Percentiles rank a stretch among this genome's conserved stretches.
Evolutionary conservation across 805 yeast species (phyloP).

Genomic region (Brettanomyces bruxellensis): DNA sequence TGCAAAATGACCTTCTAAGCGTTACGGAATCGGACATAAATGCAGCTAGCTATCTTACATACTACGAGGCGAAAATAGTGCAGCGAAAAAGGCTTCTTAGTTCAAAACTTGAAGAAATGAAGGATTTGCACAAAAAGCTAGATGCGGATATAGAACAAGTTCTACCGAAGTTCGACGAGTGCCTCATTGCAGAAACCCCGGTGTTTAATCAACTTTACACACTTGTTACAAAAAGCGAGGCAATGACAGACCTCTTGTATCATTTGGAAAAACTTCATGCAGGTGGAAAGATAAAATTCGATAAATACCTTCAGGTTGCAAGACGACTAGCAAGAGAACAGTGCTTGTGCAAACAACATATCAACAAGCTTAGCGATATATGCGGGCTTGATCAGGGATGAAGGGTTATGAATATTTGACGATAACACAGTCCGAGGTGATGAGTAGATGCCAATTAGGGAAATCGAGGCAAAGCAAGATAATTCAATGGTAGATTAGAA

Average conservation of each 20-base stretch:
- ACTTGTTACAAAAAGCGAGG: slow-evolving; percentile 46
- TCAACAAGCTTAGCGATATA: slow-evolving; percentile 24
- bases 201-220: slow-evolving; percentile 56
- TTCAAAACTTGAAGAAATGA: slow-evolving; percentile 6
- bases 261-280: slow-evolving; percentile 50
- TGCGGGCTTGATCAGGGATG: slow-evolving; percentile 9
- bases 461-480: no score
- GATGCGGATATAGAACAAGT: slow-evolving; percentile 18
- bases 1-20: slow-evolving; percentile 12
- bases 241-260: slow-evolving; percentile 34
- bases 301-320: slow-evolving; percentile 31
- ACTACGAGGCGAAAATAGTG: slow-evolving; percentile 9
- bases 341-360: slow-evolving; percentile 42
- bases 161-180: slow-evolving; percentile 30
- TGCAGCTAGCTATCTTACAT: slow-evolving; percentile 9
- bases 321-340: slow-evolving; percentile 58
- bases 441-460: no score
- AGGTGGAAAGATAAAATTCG: slow-evolving; percentile 34
- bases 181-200: slow-evolving; percentile 41
- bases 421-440: no score
- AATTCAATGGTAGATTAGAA: no score
- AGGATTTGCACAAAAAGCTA: slow-evolving; percentile 13
- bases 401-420: no score
- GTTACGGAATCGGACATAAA: slow-evolving; percentile 13
- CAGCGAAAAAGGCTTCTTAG: slow-evolving; percentile 18